Base-by-base conservation (phyloP, 305 asterid species). In the Fraxinus nigra region DNA sequence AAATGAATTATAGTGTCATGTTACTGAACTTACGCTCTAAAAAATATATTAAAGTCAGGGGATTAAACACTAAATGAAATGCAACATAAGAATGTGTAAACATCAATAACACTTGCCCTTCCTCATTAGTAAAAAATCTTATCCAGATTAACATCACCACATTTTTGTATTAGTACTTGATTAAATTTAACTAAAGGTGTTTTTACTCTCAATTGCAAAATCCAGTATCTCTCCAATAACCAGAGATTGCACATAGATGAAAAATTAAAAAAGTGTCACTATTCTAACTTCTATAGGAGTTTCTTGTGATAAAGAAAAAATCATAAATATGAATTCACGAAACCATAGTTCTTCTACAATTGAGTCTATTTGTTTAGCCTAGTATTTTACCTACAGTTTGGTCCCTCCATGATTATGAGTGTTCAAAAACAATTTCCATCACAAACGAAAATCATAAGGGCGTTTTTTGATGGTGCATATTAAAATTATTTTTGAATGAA, bases 1-100 rank as follows among this genome's bases (percentile, higher is more conserved):
- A 75, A 72, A 70, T 75, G 40, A 63, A 85, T 83, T 33, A 73
- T 54, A 73, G 13, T 75, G 56, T 77, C 26, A 33, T 7, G 69
- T 14, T 78, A 76, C 22, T 77, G 43, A 34, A 38, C 61, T 11
- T 67, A 32, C 9, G 6, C 38, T 14, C 56, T 24, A 32, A 43
- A 22, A 32, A 4, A 48, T 73, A n/a, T 73, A n/a, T 61, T 73
- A 63, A 81, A 33, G 24, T 56, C 32, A 34, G 40, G 14, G 73
- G 46, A 79, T 67, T 30, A 28, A 67, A 65, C 3, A 7, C 35
- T 65, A 65, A 10, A 40, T 28, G 28, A 56, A 56, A 18, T 56
- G 67, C 28, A 56, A 18, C 67, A 56, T 56, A 56, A 56, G 9
- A 56, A 56, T 56, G 65, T 18, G 65, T 56, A 56, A 18, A 11